Percentiles rank a stretch among this genome's conserved stretches.
These are phyloP conservation scores for Amaranthus palmeri DNA, from an alignment of 148 eudicot genomes.

Conservation along the genomic window DNA sequence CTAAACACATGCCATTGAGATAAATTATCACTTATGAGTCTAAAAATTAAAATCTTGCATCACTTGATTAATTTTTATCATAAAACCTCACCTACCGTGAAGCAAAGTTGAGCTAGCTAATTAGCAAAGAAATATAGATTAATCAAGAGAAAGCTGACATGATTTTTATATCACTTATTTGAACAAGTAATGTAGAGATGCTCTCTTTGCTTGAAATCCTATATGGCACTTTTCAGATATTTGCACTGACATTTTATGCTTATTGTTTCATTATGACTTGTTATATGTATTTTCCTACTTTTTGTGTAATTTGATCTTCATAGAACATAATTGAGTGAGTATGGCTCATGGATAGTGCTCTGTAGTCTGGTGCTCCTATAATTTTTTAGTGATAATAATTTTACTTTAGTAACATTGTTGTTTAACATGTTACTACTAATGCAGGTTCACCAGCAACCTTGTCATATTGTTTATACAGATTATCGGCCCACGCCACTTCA, in stretches of 20 bases:
- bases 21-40: too few species aligned
- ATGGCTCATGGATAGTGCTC: background rate
- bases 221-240: background rate
- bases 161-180: too few species aligned
- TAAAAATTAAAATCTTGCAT: too few species aligned
- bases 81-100: too few species aligned
- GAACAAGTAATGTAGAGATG: background rate
- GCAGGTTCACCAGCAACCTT: constrained; percentile 99
- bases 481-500: constrained; percentile 98
- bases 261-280: background rate
- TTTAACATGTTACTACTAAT: constrained; percentile 23
- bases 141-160: too few species aligned
- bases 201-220: background rate
- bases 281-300: background rate
- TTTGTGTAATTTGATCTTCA: background rate
- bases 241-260: background rate
- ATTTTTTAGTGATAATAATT: background rate
- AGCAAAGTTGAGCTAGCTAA: too few species aligned
- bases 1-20: too few species aligned
- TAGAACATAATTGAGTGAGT: background rate
- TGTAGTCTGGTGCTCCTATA: background rate
- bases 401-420: background rate
- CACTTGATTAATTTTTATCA: too few species aligned
- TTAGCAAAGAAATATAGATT: too few species aligned
- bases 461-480: constrained; percentile 98